Evolutionary conservation across 2,329 filamentous ascomycete genomes (phyloP).

Genomic region (Pseudopyricularia cyperi): DNA sequence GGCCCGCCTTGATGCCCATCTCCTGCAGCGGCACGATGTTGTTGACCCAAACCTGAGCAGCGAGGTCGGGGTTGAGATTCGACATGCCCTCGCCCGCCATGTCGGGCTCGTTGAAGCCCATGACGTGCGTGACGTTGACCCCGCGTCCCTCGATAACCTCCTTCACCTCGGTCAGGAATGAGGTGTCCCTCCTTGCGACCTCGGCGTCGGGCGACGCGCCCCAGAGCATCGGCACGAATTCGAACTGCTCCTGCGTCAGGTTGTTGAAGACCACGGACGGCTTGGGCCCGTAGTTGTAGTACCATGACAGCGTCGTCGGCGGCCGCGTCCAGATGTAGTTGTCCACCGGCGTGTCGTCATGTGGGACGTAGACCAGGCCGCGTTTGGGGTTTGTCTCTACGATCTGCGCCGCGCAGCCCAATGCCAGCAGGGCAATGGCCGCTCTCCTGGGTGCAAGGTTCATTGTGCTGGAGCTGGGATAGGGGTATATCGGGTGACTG

Average conservation of each 20-base stretch:
- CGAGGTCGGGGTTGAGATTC: slow-evolving; percentile 41
- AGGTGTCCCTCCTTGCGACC: slow-evolving; percentile 27
- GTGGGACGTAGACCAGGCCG: slow-evolving; percentile 57
- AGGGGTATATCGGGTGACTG: too few species aligned
- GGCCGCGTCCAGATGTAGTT: slow-evolving; percentile 49
- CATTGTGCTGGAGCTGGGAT: neutral
- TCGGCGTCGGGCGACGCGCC: slow-evolving; percentile 33
- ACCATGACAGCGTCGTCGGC: slow-evolving; percentile 58
- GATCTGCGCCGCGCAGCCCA: slow-evolving; percentile 12
- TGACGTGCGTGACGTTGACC: slow-evolving; percentile 50
- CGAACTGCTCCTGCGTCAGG: slow-evolving; percentile 39
- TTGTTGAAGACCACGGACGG: slow-evolving; percentile 41
- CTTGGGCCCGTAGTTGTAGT: slow-evolving; percentile 61
- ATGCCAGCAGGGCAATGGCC: slow-evolving; percentile 7
- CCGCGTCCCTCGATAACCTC: slow-evolving; percentile 35
- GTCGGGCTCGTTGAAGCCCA: slow-evolving; percentile 76
- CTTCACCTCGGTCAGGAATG: slow-evolving; percentile 49
- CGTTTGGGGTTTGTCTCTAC: slow-evolving; percentile 39
- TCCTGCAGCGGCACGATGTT: slow-evolving; percentile 57
- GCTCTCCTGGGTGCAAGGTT: slow-evolving; percentile 2
- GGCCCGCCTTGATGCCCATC: slow-evolving; percentile 53
- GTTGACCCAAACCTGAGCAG: slow-evolving; percentile 56
- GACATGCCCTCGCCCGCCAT: slow-evolving; percentile 43
- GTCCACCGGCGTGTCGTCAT: slow-evolving; percentile 40
- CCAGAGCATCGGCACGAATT: slow-evolving; percentile 78